A percentile compares a stretch with the other conserved stretches of the same genome.
These are phyloP conservation scores for Wickerhamomyces strasburgensis DNA, from an alignment of 805 yeast genomes.

Conservation along the genomic window DNA sequence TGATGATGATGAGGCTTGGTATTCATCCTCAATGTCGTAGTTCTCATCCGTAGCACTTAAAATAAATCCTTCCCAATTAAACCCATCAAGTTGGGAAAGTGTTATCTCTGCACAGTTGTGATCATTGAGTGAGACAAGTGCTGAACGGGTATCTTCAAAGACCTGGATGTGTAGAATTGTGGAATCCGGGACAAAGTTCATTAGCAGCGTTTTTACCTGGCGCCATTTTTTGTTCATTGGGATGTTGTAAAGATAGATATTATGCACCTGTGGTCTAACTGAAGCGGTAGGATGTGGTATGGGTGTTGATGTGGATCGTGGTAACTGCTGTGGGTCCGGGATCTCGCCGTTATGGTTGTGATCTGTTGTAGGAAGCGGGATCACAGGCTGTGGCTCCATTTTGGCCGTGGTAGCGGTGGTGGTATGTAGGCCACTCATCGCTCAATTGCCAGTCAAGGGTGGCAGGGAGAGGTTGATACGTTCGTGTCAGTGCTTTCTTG, in stretches of 20 bases:
- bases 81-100: conserved; percentile 15
- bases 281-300: not conserved
- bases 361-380: too few species aligned
- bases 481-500: too few species aligned
- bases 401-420: too few species aligned
- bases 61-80: conserved; percentile 13
- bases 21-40: not conserved
- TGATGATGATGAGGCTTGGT: too few species aligned
- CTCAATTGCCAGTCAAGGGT: too few species aligned
- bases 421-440: too few species aligned
- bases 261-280: conserved; percentile 6
- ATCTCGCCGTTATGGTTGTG: too few species aligned
- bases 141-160: conserved; percentile 1
- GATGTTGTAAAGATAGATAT: conserved; percentile 16
- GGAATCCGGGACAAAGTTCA: conserved; percentile 16
- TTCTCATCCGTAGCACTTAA: conserved; percentile 7
- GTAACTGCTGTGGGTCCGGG: too few species aligned
- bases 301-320: too few species aligned
- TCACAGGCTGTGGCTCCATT: too few species aligned
- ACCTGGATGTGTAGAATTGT: conserved; percentile 21
- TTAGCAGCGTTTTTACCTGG: conserved; percentile 16
- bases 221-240: conserved; percentile 21
- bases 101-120: conserved; percentile 7
- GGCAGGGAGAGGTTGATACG: too few species aligned
- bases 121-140: conserved; percentile 12